Percentiles rank a stretch among this genome's conserved stretches.
These are phyloP conservation scores for Epichloe coenophiala DNA, from an alignment of 2,329 filamentous ascomycete genomes.

Conservation along the genomic window DNA sequence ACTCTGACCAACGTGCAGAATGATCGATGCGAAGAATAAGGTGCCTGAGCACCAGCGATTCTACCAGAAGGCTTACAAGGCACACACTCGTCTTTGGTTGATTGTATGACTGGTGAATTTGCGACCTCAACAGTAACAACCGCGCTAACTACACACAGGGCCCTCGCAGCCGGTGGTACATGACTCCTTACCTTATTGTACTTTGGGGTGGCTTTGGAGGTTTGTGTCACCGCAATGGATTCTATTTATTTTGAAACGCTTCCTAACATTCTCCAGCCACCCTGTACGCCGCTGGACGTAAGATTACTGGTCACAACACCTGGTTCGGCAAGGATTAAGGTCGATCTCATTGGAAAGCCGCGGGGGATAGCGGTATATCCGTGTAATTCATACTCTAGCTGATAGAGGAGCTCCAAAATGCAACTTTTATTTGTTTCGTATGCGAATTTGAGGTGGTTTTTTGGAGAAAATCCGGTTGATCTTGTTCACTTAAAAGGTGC, in stretches of 20 bases:
- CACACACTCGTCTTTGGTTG: constrained; percentile 58
- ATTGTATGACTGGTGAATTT: constrained; percentile 45
- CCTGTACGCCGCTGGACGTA: constrained; percentile 62
- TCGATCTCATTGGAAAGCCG: not conserved
- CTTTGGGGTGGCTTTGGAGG: constrained; percentile 50
- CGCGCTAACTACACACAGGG: constrained; percentile 29
- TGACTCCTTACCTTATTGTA: constrained; percentile 55
- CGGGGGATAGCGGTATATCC: not conserved
- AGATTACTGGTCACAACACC: constrained; percentile 66
- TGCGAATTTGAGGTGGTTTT: not conserved
- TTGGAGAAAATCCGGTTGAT: not conserved
- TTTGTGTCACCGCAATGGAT: constrained; percentile 26
- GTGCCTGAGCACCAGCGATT: constrained; percentile 62
- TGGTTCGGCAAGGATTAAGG: constrained; percentile 49
- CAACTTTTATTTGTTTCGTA: not conserved
- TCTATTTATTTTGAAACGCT: not conserved
- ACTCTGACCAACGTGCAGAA: constrained; percentile 22
- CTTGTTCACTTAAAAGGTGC: not conserved
- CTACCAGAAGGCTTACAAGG: constrained; percentile 61
- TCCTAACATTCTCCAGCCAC: constrained; percentile 23
- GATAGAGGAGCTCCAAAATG: not conserved
- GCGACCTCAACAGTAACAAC: not conserved
- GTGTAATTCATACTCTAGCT: not conserved
- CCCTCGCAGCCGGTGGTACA: constrained; percentile 48
- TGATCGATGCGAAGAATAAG: constrained; percentile 62